Percentiles rank a stretch among this genome's conserved stretches.
phyloP scores from a whole-genome alignment of 139 green algal genomes.

The Haematococcus lacustris region DNA sequence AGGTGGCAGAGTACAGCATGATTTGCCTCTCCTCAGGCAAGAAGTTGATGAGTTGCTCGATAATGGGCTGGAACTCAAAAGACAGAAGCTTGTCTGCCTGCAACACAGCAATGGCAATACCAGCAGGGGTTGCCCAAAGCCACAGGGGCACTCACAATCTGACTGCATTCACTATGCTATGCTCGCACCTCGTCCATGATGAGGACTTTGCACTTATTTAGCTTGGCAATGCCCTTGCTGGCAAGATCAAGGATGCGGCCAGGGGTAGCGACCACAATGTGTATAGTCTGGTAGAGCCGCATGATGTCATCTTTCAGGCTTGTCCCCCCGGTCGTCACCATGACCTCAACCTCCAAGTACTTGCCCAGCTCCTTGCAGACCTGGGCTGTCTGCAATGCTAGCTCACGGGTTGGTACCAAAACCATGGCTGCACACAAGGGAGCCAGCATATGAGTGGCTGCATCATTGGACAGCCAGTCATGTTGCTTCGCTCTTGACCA shows the following conservation, averaged over 20 bases:
- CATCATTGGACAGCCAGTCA: no score
- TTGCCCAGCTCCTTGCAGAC: slow-evolving; percentile 97
- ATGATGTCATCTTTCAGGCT: slow-evolving; percentile 98
- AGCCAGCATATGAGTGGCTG: no score
- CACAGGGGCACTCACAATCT: no score
- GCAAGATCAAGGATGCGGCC: slow-evolving; percentile 94
- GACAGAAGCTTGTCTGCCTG: slow-evolving; percentile 51
- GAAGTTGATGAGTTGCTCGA: slow-evolving; percentile 92
- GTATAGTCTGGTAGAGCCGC: slow-evolving; percentile 80
- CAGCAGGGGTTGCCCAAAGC: no score
- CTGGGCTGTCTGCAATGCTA: slow-evolving; percentile 95
- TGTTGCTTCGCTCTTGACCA: no score
- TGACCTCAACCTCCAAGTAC: slow-evolving; percentile 81
- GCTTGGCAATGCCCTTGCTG: slow-evolving; percentile 88
- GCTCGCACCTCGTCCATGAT: slow-evolving; percentile 96
- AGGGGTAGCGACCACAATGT: slow-evolving; percentile 89
- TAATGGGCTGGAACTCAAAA: slow-evolving; percentile 91
- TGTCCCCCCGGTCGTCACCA: slow-evolving; percentile 97
- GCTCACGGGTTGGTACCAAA: slow-evolving; percentile 95
- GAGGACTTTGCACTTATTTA: slow-evolving; percentile 77
- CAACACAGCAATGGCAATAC: neutral
- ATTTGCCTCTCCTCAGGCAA: slow-evolving; percentile 85
- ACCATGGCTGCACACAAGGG: slow-evolving; percentile 88
- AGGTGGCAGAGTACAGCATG: slow-evolving; percentile 95
- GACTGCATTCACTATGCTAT: no score